Base-by-base conservation (phyloP, 2,329 filamentous ascomycete species). In the Fusarium torulosum region DNA sequence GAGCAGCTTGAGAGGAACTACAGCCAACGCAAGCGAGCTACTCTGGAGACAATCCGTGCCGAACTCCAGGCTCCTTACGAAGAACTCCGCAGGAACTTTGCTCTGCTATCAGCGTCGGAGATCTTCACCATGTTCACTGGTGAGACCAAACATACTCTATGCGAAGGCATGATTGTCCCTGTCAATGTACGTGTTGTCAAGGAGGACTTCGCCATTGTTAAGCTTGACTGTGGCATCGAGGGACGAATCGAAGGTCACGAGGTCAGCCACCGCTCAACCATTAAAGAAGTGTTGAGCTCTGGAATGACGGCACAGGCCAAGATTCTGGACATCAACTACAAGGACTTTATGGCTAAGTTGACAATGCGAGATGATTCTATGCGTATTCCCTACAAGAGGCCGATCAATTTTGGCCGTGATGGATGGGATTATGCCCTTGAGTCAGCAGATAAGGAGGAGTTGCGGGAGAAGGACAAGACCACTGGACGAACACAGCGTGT, bases 101-200 rank as follows among this genome's bases (percentile, higher is more conserved):
- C 87, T 43, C 80, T 86, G 50, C 82, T 97, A 40, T 83, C 83
- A 25, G 84, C 89, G 0, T 90, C 94, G 21, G 93, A 97, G 70
- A 88, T 97, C 61, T 99, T 98, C 79, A 96, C 94, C 38, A 97
- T 97, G 90, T 89, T 98, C 55, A 98, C 96, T 4, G 96, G 95
- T 59, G 96, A 99, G 79, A 98, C 93, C 1, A 85, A 87, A 60
- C 91, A 96, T 1, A 92, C 93, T 1, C 83, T 99, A 11, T 88
- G 88, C 52, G 91, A 95, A 74, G 92, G 92, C 70, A 98, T 98
- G 94, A 92, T 97, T 67, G 87, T 99, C 7, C 91, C 96, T 0
- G 92, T 97, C 65, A 91, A 92, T 52, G 90, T 98, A 70, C 92
- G 94, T 65, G 87, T 96, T 31, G 93, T 95, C 54, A 95, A 95